Evolutionary conservation across 371 early-diverging fungal genomes (phyloP).

Genomic region (Lichtheimia ramosa): DNA sequence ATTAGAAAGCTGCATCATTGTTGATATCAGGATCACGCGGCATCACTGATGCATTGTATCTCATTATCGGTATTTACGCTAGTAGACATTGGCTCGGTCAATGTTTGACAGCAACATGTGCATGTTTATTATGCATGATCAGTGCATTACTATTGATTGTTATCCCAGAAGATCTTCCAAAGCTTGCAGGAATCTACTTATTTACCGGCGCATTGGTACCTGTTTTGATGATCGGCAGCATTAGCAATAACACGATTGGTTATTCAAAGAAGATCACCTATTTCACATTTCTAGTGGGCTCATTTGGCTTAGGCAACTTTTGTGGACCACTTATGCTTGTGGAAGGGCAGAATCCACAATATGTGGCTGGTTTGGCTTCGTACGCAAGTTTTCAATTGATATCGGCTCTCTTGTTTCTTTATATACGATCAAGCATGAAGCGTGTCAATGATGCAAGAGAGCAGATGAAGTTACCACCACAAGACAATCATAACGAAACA

Average conservation of each 20-base stretch:
- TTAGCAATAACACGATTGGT: slow-evolving; percentile 2
- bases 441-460: slow-evolving; percentile 12
- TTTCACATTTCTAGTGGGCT: neutral
- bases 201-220: neutral
- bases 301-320: slow-evolving; percentile 3
- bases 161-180: neutral
- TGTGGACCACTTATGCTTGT: slow-evolving; percentile 13
- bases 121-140: slow-evolving; percentile 7
- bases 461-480: neutral
- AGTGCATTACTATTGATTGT: slow-evolving; percentile 9
- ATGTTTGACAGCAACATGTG: neutral
- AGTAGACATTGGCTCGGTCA: neutral
- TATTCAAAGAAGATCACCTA: slow-evolving; percentile 12
- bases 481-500: slow-evolving; percentile 12
- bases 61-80: neutral
- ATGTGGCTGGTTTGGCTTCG: slow-evolving; percentile 23
- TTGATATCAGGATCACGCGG: neutral
- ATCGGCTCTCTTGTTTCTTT: slow-evolving; percentile 7
- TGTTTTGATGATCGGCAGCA: neutral
- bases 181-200: slow-evolving; percentile 4
- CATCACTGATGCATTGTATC: neutral
- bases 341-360: slow-evolving; percentile 11
- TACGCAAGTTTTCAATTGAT: slow-evolving; percentile 20
- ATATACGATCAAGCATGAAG: slow-evolving; percentile 25
- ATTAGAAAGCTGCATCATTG: neutral